Evolutionary conservation across 768 basidiomycete genomes (phyloP).

Genomic region (Psilocybe tampanensis): DNA sequence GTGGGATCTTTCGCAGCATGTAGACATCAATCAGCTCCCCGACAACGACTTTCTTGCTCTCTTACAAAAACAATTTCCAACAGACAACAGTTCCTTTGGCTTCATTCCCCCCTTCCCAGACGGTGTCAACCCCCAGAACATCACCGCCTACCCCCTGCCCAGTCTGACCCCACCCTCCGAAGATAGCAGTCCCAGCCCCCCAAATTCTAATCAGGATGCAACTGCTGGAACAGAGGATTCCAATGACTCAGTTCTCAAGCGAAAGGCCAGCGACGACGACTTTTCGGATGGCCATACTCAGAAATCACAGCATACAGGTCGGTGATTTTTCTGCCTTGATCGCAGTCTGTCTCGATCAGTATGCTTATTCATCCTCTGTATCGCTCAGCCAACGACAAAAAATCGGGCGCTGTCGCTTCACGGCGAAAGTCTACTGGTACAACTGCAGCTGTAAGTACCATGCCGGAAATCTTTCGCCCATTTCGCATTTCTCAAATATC

Average conservation of each 20-base stretch:
- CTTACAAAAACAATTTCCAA: constrained; percentile 74
- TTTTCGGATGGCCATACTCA: constrained; percentile 62
- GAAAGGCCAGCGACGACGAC: constrained; percentile 74
- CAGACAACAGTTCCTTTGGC: constrained; percentile 15
- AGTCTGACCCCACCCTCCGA: constrained; percentile 67
- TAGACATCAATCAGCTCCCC: constrained; percentile 62
- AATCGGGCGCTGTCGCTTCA: constrained; percentile 10
- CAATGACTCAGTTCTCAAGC: constrained; percentile 60
- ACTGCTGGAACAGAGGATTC: constrained; percentile 34
- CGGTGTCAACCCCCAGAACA: constrained; percentile 62
- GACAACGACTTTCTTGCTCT: constrained; percentile 81
- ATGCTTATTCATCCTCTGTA: neutral
- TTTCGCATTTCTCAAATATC: neutral
- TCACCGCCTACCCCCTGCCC: constrained; percentile 50
- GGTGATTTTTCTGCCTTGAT: constrained; percentile 1
- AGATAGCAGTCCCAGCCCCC: constrained; percentile 80
- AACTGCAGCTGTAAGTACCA: constrained; percentile 27
- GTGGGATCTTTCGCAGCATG: constrained; percentile 68
- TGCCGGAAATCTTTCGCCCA: neutral
- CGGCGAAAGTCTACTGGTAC: constrained; percentile 21
- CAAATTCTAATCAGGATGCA: constrained; percentile 44
- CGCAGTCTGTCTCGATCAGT: neutral
- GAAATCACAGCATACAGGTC: constrained; percentile 71
- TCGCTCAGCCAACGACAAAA: constrained; percentile 24
- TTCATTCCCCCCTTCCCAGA: constrained; percentile 33